Conservation (phyloP, 768 basidiomycete genomes). For the Boletus reticuloceps region DNA sequence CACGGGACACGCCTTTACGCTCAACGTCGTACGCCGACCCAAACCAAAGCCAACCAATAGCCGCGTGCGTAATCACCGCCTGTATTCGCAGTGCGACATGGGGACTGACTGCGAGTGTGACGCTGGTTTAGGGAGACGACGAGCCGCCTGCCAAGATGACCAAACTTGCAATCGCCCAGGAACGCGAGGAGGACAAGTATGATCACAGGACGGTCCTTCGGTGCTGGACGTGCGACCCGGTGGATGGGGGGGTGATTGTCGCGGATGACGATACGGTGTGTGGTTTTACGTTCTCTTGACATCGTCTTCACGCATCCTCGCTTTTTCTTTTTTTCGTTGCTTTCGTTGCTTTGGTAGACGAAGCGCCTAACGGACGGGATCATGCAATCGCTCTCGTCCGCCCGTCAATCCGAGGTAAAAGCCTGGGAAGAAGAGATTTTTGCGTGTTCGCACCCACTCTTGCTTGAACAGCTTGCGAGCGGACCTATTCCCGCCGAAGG, state of each 20-base stretch:
- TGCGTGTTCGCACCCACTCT: slow-evolving; percentile 78
- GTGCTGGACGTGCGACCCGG: slow-evolving; percentile 72
- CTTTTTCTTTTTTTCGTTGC: no score
- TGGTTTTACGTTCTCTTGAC: background rate
- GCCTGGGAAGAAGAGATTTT: slow-evolving; percentile 96
- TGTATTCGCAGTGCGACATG: no score
- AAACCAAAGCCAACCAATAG: slow-evolving; percentile 52
- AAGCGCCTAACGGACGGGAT: slow-evolving; percentile 60
- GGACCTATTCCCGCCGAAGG: slow-evolving; percentile 28
- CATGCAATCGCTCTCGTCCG: slow-evolving; percentile 81
- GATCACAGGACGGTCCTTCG: slow-evolving; percentile 61
- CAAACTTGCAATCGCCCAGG: slow-evolving; percentile 84
- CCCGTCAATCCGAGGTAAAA: slow-evolving; percentile 91
- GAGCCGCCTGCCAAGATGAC: slow-evolving; percentile 87
- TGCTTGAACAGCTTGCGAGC: slow-evolving; percentile 45
- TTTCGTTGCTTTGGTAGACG: slow-evolving; percentile 45
- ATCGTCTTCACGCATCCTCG: background rate
- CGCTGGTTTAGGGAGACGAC: slow-evolving; percentile 52
- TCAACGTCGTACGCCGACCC: slow-evolving; percentile 75
- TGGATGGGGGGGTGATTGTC: slow-evolving; percentile 44
- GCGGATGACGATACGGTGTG: slow-evolving; percentile 37
- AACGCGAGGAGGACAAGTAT: slow-evolving; percentile 88
- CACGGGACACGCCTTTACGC: slow-evolving; percentile 69
- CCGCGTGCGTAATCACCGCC: slow-evolving; percentile 50
- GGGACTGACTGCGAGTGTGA: background rate